Base-by-base conservation (phyloP, 2,329 filamentous ascomycete genomes). In the Davidsoniella australis region DNA sequence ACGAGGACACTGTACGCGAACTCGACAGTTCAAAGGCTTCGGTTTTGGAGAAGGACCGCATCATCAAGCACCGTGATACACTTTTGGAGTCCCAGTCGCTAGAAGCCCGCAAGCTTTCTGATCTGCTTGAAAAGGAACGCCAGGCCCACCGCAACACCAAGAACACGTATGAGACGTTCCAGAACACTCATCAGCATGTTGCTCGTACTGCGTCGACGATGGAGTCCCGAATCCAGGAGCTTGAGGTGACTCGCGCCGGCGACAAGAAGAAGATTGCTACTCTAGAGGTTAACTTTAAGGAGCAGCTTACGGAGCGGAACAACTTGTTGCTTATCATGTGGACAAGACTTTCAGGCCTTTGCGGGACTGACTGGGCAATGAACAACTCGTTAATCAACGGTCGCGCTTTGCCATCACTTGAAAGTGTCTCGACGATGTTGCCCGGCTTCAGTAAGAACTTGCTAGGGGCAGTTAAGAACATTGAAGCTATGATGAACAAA, bases 371-470 rank as follows among this genome's bases (percentile, higher is more conserved):
- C 60, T 98, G 91, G 89, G 78, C 84, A 4, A 84, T 94, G 62
- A 79, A 82, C 58, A 88, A 96, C 63, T 82, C 82, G 50, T 76
- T 94, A 20, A 84, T 96, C 60, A 89, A 91, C 58, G 85, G 87
- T 17, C 84, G 89, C 53, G 77, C 75, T 1, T 67, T 94, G 5
- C 86, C 88, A 0, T 86, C 82, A 10, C 72, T 93, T 33, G 89
- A 95, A 58, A 80, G 87, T 12, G 83, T 98, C 54, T 78, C 80
- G 1, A 88, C 80, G 45, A 86, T 91, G 64, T 72, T 96, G 4
- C 81, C 84, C 0, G 85, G 83, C 1, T 96, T 96, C 65, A 85
- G 82, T 59, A 85, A 88, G 63, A 96, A 95, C 61, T 72, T 98
- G 23, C 66, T 95, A 41, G 76, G 80, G 1, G 89, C 89, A 0